Evolutionary conservation across 176 grass and related monocot genomes (phyloP).

Genomic region (Aegilops speltoides): DNA sequence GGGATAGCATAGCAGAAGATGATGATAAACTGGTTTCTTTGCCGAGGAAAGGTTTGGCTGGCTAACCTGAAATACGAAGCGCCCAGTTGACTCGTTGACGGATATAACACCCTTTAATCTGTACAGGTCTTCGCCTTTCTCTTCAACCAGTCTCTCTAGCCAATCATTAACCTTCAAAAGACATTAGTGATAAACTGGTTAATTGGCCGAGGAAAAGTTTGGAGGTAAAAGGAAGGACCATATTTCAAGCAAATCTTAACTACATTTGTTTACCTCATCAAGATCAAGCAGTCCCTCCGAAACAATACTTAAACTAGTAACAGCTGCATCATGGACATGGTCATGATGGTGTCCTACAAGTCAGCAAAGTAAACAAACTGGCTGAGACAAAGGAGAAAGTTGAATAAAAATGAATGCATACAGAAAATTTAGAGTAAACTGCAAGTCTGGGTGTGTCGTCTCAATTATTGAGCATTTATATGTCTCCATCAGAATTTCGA

Average conservation of each 20-base stretch:
- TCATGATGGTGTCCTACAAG: slow-evolving; percentile 55
- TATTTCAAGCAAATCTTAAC: background rate
- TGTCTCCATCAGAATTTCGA: background rate
- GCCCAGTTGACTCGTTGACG: slow-evolving; percentile 69
- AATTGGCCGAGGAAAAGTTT: background rate
- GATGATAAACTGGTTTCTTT: background rate
- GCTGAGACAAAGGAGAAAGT: background rate
- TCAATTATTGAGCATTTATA: background rate
- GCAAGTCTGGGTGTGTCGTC: background rate
- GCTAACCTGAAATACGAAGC: slow-evolving; percentile 59
- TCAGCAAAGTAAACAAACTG: slow-evolving; percentile 19
- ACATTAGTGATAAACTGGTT: background rate
- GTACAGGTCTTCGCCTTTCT: slow-evolving; percentile 75
- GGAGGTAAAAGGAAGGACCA: background rate
- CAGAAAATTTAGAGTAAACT: background rate
- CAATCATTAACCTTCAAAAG: slow-evolving; percentile 59
- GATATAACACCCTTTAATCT: slow-evolving; percentile 75
- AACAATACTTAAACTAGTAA: slow-evolving; percentile 72
- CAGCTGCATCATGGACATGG: slow-evolving; percentile 66
- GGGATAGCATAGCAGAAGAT: background rate
- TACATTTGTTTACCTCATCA: slow-evolving; percentile 57
- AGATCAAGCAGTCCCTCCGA: slow-evolving; percentile 67
- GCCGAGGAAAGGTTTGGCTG: too few relatives aligned
- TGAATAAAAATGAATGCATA: background rate
- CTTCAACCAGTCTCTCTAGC: slow-evolving; percentile 67